These are phyloP conservation scores for Lichtheimia hyalospora DNA, from an alignment of 371 early-diverging fungal species.

Conservation along the genomic window DNA sequence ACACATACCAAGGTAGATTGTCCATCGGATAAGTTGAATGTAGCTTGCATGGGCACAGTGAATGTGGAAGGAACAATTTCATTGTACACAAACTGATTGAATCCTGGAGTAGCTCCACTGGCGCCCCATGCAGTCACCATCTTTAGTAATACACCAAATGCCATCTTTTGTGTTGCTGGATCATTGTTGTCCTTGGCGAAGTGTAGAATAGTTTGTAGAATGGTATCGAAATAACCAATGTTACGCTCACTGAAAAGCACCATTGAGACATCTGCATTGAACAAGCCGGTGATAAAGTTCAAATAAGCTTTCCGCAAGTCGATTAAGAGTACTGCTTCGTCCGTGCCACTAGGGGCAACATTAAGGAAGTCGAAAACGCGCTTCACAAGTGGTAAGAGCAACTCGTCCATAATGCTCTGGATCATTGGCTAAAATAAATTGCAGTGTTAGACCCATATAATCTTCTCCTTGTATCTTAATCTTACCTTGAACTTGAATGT, in stretches of 20 bases:
- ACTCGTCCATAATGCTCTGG: slow-evolving; percentile 65
- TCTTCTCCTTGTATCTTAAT: background rate
- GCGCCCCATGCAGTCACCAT: slow-evolving; percentile 82
- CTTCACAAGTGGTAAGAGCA: slow-evolving; percentile 80
- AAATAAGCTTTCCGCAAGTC: slow-evolving; percentile 85
- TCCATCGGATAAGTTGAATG: slow-evolving; percentile 81
- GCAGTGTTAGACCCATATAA: background rate
- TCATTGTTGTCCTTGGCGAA: slow-evolving; percentile 76
- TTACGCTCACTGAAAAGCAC: slow-evolving; percentile 81
- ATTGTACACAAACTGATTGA: slow-evolving; percentile 81
- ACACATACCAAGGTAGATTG: slow-evolving; percentile 67
- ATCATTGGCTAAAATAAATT: slow-evolving; percentile 40
- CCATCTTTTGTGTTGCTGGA: slow-evolving; percentile 75
- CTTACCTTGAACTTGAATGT: slow-evolving; percentile 89
- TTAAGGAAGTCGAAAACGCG: slow-evolving; percentile 84
- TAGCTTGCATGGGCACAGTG: slow-evolving; percentile 76
- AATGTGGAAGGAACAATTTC: slow-evolving; percentile 79
- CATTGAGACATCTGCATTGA: slow-evolving; percentile 78
- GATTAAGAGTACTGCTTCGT: slow-evolving; percentile 76
- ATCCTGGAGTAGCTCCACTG: slow-evolving; percentile 49
- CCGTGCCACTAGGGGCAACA: slow-evolving; percentile 84
- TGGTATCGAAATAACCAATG: slow-evolving; percentile 66
- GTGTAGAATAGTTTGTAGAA: slow-evolving; percentile 78
- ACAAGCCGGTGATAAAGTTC: slow-evolving; percentile 77
- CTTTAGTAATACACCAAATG: slow-evolving; percentile 80